Evolutionary conservation across 345 rosid species (phyloP).

Genomic region (Eucalyptus albens): DNA sequence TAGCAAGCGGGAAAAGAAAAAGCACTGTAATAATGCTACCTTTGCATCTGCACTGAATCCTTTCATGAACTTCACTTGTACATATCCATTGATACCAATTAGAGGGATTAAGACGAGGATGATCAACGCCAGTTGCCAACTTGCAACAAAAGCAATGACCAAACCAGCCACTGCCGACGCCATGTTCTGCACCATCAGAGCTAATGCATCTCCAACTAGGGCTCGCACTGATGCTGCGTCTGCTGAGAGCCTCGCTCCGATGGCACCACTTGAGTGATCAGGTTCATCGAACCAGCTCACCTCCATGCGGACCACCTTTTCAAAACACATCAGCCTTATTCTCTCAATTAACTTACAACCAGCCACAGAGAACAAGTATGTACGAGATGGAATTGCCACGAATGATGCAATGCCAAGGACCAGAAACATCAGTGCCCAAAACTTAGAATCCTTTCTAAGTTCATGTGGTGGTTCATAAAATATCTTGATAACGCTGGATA

Average conservation of each 20-base stretch:
- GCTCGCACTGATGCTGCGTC: slow-evolving; percentile 73
- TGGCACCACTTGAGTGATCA: slow-evolving; percentile 66
- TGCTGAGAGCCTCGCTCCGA: slow-evolving; percentile 81
- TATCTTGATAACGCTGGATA: slow-evolving; percentile 41
- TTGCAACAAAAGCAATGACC: slow-evolving; percentile 61
- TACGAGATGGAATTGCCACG: slow-evolving; percentile 25
- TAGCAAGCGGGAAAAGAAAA: not conserved
- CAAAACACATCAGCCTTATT: slow-evolving; percentile 57
- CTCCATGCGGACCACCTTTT: slow-evolving; percentile 84
- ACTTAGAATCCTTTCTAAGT: slow-evolving; percentile 46
- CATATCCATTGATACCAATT: slow-evolving; percentile 41
- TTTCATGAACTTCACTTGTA: slow-evolving; percentile 51
- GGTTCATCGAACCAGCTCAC: slow-evolving; percentile 81
- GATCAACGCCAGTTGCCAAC: slow-evolving; percentile 64
- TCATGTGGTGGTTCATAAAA: slow-evolving; percentile 48
- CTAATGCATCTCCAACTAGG: slow-evolving; percentile 70
- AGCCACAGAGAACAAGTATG: slow-evolving; percentile 59
- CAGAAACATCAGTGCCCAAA: slow-evolving; percentile 61
- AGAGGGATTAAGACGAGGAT: slow-evolving; percentile 56
- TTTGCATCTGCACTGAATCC: slow-evolving; percentile 81
- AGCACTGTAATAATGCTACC: slow-evolving; percentile 15
- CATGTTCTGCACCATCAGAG: slow-evolving; percentile 45
- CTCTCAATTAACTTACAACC: slow-evolving; percentile 58
- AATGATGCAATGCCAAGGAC: slow-evolving; percentile 55
- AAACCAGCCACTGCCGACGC: slow-evolving; percentile 55